A percentile compares a stretch with the other conserved stretches of the same genome.
Conservation (phyloP, 1,139 yeast genomes). For the Protomyces arabidopsidicola region DNA sequence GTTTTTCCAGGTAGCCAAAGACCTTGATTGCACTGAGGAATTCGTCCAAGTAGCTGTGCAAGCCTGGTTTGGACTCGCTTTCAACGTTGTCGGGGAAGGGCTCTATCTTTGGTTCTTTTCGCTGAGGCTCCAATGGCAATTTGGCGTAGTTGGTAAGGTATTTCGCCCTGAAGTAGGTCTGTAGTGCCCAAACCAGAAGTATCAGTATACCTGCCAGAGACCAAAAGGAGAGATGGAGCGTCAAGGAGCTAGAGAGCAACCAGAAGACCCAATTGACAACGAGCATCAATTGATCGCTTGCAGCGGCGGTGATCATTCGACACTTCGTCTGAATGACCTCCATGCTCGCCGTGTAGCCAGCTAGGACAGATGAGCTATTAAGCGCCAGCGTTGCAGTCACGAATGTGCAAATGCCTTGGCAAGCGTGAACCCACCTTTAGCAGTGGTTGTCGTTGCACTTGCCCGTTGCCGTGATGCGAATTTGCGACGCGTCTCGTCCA, state of each 20-base stretch:
- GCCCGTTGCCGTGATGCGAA: too few relatives aligned
- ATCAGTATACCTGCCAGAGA: constrained; percentile 11
- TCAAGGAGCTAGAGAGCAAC: constrained; percentile 10
- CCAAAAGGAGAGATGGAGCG: constrained; percentile 25
- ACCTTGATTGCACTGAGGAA: constrained; percentile 86
- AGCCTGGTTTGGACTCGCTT: constrained; percentile 44
- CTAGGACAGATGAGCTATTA: background rate
- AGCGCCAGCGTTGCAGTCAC: background rate
- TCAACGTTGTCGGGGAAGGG: constrained; percentile 43
- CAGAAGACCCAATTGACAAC: background rate
- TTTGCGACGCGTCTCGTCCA: too few relatives aligned
- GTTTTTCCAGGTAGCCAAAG: constrained; percentile 85
- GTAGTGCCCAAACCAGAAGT: constrained; percentile 32
- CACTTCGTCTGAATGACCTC: background rate
- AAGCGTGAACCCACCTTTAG: background rate
- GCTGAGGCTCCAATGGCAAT: constrained; percentile 48
- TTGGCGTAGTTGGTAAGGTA: constrained; percentile 52
- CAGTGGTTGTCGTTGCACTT: background rate
- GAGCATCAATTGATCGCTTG: background rate
- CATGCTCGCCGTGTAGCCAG: background rate
- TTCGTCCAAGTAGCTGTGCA: constrained; percentile 70
- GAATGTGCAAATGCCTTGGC: background rate
- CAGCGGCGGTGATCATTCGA: background rate
- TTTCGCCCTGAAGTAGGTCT: constrained; percentile 48
- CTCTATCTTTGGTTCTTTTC: constrained; percentile 47